phyloP scores from a whole-genome alignment of 2,329 filamentous ascomycete species.

The Fusarium palustre region DNA sequence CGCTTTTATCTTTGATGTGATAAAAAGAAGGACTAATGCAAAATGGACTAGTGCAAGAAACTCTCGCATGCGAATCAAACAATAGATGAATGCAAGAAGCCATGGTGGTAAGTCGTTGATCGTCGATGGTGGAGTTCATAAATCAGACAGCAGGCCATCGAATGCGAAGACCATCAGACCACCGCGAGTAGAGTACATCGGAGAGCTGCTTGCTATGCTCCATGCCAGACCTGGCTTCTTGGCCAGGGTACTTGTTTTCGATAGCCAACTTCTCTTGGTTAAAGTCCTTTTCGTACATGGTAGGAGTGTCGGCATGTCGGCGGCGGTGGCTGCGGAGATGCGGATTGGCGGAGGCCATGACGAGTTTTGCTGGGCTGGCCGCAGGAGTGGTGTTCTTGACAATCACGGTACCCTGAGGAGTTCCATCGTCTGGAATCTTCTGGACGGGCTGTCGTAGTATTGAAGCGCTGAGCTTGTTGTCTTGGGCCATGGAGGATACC shows the following conservation, averaged over 20 bases:
- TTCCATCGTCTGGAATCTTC: constrained; percentile 58
- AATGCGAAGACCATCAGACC: constrained; percentile 84
- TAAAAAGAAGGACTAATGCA: constrained; percentile 16
- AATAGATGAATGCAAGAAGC: constrained; percentile 7
- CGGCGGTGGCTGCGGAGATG: constrained; percentile 83
- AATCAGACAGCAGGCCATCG: constrained; percentile 68
- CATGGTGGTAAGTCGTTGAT: not conserved
- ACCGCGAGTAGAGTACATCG: constrained; percentile 90
- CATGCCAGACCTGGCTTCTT: constrained; percentile 76
- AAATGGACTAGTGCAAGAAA: constrained; percentile 25
- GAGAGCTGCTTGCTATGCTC: constrained; percentile 91
- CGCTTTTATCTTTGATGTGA: constrained; percentile 4
- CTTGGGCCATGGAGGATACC: constrained; percentile 77
- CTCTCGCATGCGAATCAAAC: constrained; percentile 19
- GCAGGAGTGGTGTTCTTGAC: constrained; percentile 64
- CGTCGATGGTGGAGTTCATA: not conserved
- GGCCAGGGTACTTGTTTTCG: constrained; percentile 67
- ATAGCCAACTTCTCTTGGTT: constrained; percentile 62
- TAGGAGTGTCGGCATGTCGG: constrained; percentile 64
- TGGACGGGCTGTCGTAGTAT: constrained; percentile 58
- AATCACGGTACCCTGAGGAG: constrained; percentile 67
- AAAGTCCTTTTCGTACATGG: constrained; percentile 58
- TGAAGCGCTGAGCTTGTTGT: constrained; percentile 71
- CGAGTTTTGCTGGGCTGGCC: constrained; percentile 71
- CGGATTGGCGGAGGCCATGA: constrained; percentile 84